phyloP scores from a whole-genome alignment of 768 basidiomycete genomes.

The Lentinula raphanica region DNA sequence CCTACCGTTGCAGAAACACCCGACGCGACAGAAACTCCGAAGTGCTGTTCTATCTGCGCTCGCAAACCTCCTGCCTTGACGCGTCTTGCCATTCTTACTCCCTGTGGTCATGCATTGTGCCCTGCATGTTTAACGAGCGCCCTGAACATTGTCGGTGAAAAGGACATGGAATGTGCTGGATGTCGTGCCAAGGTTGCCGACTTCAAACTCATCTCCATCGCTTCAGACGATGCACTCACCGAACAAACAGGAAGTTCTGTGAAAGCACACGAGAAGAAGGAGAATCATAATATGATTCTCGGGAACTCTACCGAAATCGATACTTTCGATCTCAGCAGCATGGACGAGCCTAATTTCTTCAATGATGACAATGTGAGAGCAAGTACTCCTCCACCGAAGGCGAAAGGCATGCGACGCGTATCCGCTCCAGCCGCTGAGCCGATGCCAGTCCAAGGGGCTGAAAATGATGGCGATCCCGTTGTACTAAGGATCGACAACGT shows the following conservation, averaged over 20 bases:
- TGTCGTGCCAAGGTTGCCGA: slow-evolving; percentile 67
- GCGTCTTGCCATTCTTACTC: slow-evolving; percentile 61
- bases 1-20: background rate
- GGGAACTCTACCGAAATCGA: background rate
- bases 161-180: slow-evolving; percentile 80
- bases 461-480: slow-evolving; percentile 34
- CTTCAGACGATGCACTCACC: background rate
- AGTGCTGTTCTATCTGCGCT: slow-evolving; percentile 60
- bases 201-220: slow-evolving; percentile 47
- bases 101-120: slow-evolving; percentile 74
- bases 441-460: slow-evolving; percentile 12
- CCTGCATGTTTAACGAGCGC: slow-evolving; percentile 80
- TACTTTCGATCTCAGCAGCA: slow-evolving; percentile 15
- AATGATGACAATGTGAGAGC: slow-evolving; percentile 29
- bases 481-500: slow-evolving; percentile 86
- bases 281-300: background rate
- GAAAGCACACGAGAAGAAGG: background rate
- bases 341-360: slow-evolving; percentile 36
- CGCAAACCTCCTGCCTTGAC: slow-evolving; percentile 27
- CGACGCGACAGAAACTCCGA: slow-evolving; percentile 9
- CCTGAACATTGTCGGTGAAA: slow-evolving; percentile 85
- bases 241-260: background rate
- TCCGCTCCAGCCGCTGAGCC: background rate
- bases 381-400: slow-evolving; percentile 32
- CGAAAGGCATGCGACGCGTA: background rate